A percentile compares a stretch with the other conserved stretches of the same genome.
phyloP scores from a whole-genome alignment of 73 alveolate genomes.

The Paramecium caudatum region DNA sequence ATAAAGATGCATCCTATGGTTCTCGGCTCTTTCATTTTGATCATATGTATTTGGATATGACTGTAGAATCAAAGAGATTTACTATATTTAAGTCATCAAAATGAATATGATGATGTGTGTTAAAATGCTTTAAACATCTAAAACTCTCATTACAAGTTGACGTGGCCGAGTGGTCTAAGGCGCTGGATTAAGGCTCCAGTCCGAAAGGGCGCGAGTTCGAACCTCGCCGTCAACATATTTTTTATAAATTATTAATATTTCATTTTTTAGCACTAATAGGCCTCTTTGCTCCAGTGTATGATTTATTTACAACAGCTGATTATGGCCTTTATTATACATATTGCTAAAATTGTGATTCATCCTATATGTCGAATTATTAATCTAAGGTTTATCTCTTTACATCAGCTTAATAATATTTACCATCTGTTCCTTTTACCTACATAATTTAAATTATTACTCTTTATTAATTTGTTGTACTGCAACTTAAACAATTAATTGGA shows the following conservation, averaged over 20 bases:
- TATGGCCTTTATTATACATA: slow-evolving; percentile 42
- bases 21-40: slow-evolving; percentile 47
- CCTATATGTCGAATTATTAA: neutral
- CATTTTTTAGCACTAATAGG: slow-evolving; percentile 69
- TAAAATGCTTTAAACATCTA: neutral
- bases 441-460: neutral
- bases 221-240: slow-evolving; percentile 74
- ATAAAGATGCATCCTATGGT: slow-evolving; percentile 55
- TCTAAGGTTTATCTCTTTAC: slow-evolving; percentile 34
- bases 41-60: slow-evolving; percentile 53
- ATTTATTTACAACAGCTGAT: slow-evolving; percentile 63
- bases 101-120: slow-evolving; percentile 30
- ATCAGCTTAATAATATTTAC: slow-evolving; percentile 59
- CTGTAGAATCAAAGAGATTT: slow-evolving; percentile 44
- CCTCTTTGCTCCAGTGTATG: neutral
- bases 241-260: slow-evolving; percentile 11
- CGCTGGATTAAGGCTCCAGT: slow-evolving; percentile 77
- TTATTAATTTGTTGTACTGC: slow-evolving; percentile 33
- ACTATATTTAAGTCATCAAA: slow-evolving; percentile 55
- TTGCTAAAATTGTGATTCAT: slow-evolving; percentile 26
- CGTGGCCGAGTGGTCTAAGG: slow-evolving; percentile 80
- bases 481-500: slow-evolving; percentile 72
- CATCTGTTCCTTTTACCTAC: slow-evolving; percentile 65
- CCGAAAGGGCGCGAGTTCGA: slow-evolving; percentile 80
- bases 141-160: slow-evolving; percentile 37